These are phyloP conservation scores for Candida boleticola DNA, from an alignment of 805 yeast genomes.

Conservation along the genomic window DNA sequence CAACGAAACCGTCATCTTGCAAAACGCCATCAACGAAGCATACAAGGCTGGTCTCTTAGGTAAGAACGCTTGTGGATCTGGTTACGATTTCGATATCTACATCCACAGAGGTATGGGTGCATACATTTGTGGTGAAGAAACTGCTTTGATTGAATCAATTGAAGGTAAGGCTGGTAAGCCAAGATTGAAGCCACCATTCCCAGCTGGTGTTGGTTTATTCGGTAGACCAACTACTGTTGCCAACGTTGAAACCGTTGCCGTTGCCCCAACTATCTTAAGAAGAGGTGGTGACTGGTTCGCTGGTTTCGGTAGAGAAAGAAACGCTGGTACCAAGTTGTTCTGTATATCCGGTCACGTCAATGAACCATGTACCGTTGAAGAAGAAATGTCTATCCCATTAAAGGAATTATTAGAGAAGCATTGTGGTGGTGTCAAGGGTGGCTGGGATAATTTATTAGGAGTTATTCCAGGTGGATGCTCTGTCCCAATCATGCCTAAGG, in stretches of 20 bases:
- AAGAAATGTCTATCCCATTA: constrained; percentile 89
- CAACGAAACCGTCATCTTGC: constrained; percentile 72
- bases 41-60: constrained; percentile 79
- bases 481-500: constrained; percentile 75
- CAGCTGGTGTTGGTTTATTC: constrained; percentile 88
- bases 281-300: constrained; percentile 90
- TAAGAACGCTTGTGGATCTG: constrained; percentile 83
- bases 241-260: constrained; percentile 88
- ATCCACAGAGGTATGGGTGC: constrained; percentile 95
- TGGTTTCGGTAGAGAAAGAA: constrained; percentile 80
- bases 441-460: constrained; percentile 88
- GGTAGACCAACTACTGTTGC: constrained; percentile 92
- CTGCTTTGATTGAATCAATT: constrained; percentile 81
- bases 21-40: constrained; percentile 84
- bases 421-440: constrained; percentile 89
- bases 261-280: constrained; percentile 84
- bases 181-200: constrained; percentile 91
- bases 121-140: constrained; percentile 89
- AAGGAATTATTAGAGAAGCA: constrained; percentile 80
- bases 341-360: constrained; percentile 90
- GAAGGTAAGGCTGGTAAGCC: constrained; percentile 96
- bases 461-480: constrained; percentile 91
- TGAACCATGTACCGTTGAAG: constrained; percentile 91
- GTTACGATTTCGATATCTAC: constrained; percentile 78
- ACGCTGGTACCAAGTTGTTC: constrained; percentile 77